Evolutionary conservation across 306 rosid genomes (phyloP), one percentile per base, ranked within the genome.

Genomic region (Quercus alba): DNA sequence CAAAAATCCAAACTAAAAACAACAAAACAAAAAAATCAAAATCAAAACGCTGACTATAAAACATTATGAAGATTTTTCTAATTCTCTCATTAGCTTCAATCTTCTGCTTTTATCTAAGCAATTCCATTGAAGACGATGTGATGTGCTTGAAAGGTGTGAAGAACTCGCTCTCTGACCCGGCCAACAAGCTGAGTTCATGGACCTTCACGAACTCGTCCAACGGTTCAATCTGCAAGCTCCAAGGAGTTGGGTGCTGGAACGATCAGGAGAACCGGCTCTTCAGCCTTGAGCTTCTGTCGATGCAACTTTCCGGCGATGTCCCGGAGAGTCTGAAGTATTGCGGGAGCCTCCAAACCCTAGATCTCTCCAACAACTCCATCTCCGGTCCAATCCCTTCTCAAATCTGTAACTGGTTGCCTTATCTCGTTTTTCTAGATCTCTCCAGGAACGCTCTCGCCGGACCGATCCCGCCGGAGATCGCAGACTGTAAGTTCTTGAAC

Each of bases 171-270:
- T 57, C 81, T 8, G 90, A 89, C 33, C 90, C 90, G 6, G 70
- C 44, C 3, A 79, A 81, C 9, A 84, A 74, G 28, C 86, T 89
- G 51, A 63, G 85, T 30, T 80, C 87, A 1, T 89, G 90, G 90
- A 66, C 73, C 64, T 68, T 86, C 15, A 21, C 70, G 33, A 83
- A 89, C 86, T 68, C 51, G 54, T 85, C 89, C 35, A 89, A 63
- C 3, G 70, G 83, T 6, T 78, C 89, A 67, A 89, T 89, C 81
- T 89, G 90, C 86, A 85, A 86, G 79, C 80, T 86, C 25, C 81
- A 69, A 18, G 90, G 92, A 1, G 90, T 87, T 4, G 30, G 83
- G n/a, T 89, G 90, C 85, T 86, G 92, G 92, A 89, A 89, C 74
- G 81, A 80, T 76, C 78, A 85, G 85, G 92, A 89, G 87, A 86